Base-by-base conservation (phyloP, 805 yeast species). In the Ogataea zsoltii region DNA sequence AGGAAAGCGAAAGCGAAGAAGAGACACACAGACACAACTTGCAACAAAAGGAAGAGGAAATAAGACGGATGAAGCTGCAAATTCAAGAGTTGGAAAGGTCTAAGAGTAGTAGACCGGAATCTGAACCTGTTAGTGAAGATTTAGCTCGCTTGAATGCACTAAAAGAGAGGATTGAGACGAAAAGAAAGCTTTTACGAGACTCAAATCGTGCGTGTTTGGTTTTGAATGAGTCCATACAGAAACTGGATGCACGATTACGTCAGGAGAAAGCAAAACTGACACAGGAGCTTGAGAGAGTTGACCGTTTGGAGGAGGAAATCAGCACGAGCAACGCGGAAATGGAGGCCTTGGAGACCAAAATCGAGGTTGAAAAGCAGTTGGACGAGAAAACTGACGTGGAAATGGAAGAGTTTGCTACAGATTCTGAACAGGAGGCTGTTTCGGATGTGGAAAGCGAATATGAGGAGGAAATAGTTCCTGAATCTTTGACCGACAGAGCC, bases 1-100 rank as follows among this genome's bases (percentile, higher is more conserved):
- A 77, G 46, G 56, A 50, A 16, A 45, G 37, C 15, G 23, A 28
- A 1, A 43, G 26, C n/a, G 42, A 37, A 14, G 34, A 14, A 3
- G 47, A 48, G 13, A 26, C 18, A 25, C 26, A 41, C 7, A 25
- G 18, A 29, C 23, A 31, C 25, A 33, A 36, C 23, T 41, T 51
- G 42, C 26, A 40, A 41, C 38, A 41, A 17, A 54, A 50, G 30
- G 55, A 56, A 39, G 48, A 44, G 29, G 54, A 55, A 29, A 53
- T 56, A 7, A 34, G 42, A 18, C 46, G 48, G 26, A 53, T 56
- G 59, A 50, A 49, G 42, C 34, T 39, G 33, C 38, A 56, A 10
- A 56, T 56, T 11, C 45, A 45, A 21, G 44, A 42, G 18, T 42
- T 56, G 17, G 51, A 55, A 31, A 35, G 17, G 21, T 14, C 12